These are phyloP conservation scores for Chrysopogon serrulatus DNA, from an alignment of 176 grass and related monocot genomes.

Conservation along the genomic window DNA sequence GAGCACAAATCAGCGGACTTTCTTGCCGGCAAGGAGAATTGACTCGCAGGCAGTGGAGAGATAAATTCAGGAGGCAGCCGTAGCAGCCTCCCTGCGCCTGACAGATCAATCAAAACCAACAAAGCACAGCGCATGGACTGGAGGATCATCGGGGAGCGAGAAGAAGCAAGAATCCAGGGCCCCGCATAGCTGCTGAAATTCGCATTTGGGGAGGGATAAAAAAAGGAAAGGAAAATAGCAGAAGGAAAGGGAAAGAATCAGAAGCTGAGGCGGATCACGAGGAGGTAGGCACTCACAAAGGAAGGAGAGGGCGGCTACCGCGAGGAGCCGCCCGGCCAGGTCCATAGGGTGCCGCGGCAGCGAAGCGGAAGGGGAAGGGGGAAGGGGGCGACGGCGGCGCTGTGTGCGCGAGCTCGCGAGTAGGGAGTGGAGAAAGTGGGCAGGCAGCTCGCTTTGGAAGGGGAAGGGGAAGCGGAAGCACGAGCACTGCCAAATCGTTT, in stretches of 20 bases:
- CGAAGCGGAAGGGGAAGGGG: neutral
- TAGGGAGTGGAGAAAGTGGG: conserved; percentile 12
- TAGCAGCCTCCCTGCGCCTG: neutral
- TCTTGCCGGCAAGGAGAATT: neutral
- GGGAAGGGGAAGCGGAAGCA: neutral
- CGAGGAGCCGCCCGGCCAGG: conserved; percentile 16
- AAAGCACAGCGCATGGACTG: neutral
- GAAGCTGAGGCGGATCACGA: conserved; percentile 2
- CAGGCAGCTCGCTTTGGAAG: conserved; percentile 12
- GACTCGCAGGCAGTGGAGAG: neutral
- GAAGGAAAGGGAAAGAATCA: neutral
- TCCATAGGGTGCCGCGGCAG: neutral
- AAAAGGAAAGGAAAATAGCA: neutral
- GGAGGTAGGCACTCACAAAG: conserved; percentile 26
- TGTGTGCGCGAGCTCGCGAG: neutral
- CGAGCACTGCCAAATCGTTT: neutral
- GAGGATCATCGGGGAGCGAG: neutral
- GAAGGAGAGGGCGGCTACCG: conserved; percentile 27
- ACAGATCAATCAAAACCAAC: conserved; percentile 13
- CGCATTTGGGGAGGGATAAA: neutral
- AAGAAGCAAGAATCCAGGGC: neutral
- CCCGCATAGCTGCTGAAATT: neutral
- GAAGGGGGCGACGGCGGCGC: neutral
- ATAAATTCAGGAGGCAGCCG: neutral
- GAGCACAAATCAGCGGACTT: conserved; percentile 7